Conservation (phyloP, 257 asterid species). For the Mitragyna speciosa region DNA sequence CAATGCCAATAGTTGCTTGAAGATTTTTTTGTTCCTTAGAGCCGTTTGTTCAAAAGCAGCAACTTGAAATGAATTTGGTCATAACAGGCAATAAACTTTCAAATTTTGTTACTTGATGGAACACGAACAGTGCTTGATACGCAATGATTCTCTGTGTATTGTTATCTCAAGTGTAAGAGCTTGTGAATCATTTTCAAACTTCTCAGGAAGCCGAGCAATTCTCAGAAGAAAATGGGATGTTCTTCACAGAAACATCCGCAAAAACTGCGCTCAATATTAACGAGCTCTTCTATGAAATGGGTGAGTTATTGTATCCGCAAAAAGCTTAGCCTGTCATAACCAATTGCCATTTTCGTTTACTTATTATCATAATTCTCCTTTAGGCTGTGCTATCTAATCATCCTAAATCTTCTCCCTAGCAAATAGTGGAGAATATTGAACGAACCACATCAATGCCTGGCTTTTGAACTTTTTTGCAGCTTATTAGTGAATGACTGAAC, state of each 20-base stretch:
- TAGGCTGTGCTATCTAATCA: background rate
- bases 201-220: conserved; percentile 24
- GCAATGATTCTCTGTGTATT: too few species aligned
- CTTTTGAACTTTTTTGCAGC: too few species aligned
- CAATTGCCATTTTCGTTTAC: too few species aligned
- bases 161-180: background rate
- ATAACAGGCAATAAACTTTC: background rate
- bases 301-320: background rate
- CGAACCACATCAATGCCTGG: too few species aligned
- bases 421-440: background rate
- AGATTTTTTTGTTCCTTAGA: background rate
- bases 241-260: conserved; percentile 27
- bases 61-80: background rate
- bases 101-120: background rate
- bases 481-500: background rate
- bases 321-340: background rate
- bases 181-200: background rate
- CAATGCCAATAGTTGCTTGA: background rate
- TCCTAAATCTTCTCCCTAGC: background rate
- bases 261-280: conserved; percentile 25
- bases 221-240: conserved; percentile 25
- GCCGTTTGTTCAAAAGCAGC: background rate
- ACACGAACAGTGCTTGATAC: too few species aligned
- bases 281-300: conserved; percentile 21
- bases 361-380: background rate